A percentile compares a stretch with the other conserved stretches of the same genome.
Evolutionary conservation across 176 grass and related monocot species (phyloP).

Genomic region (Lolium perenne): DNA sequence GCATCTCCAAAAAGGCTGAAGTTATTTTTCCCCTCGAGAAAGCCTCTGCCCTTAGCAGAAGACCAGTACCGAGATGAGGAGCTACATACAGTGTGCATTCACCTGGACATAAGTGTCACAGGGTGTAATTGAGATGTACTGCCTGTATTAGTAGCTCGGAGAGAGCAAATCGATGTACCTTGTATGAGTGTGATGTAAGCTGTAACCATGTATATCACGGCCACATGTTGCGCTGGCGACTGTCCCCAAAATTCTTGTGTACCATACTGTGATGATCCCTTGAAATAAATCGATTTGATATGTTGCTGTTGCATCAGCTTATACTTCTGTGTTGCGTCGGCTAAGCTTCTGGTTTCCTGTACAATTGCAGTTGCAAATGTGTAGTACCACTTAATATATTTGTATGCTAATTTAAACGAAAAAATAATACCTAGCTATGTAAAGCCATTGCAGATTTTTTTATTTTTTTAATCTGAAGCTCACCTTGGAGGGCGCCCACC

Average conservation of each 20-base stretch:
- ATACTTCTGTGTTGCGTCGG: neutral
- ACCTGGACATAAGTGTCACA: conserved; percentile 48
- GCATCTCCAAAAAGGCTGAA: conserved; percentile 29
- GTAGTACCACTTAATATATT: neutral
- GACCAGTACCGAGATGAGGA: neutral
- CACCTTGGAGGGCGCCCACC: too few relatives aligned
- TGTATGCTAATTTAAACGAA: neutral
- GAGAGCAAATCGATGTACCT: conserved; percentile 33
- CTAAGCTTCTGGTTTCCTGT: neutral
- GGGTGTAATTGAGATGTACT: neutral
- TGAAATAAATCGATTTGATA: neutral
- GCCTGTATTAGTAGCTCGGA: conserved; percentile 14
- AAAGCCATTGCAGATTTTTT: too few relatives aligned
- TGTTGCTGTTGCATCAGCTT: neutral
- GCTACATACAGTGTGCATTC: neutral
- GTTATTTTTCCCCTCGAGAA: neutral
- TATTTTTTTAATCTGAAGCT: too few relatives aligned
- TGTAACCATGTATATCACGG: neutral
- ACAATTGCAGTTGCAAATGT: neutral
- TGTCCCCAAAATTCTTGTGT: neutral
- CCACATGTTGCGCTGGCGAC: neutral
- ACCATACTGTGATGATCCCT: neutral
- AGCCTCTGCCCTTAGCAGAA: conserved; percentile 30
- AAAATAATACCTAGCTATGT: too few relatives aligned
- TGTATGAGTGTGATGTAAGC: conserved; percentile 15